Conservation (phyloP, 768 basidiomycete genomes). For the Trametopsis cervina region DNA sequence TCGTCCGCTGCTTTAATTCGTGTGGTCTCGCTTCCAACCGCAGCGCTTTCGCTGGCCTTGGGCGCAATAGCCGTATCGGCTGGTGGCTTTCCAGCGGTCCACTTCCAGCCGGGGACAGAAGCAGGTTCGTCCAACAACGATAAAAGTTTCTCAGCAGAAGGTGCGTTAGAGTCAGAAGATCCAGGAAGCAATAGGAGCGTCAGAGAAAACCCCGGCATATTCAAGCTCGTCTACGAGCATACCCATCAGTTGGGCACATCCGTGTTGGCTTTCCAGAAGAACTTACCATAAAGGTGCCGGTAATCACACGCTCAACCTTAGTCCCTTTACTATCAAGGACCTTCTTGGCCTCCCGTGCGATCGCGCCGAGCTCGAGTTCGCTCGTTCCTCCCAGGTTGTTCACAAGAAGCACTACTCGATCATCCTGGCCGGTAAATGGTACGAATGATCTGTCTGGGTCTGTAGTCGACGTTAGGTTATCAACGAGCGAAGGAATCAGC, state of each 20-base stretch:
- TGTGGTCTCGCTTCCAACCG: not conserved
- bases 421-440: constrained; percentile 57
- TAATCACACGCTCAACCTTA: constrained; percentile 52
- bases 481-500: constrained; percentile 64
- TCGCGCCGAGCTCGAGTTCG: constrained; percentile 70
- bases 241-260: not conserved
- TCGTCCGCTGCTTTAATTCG: constrained; percentile 35
- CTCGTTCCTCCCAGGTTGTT: constrained; percentile 88
- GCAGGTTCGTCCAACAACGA: constrained; percentile 59
- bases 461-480: constrained; percentile 59
- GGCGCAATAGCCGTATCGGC: constrained; percentile 10
- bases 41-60: constrained; percentile 1
- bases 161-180: constrained; percentile 29
- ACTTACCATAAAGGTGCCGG: constrained; percentile 82
- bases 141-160: constrained; percentile 40
- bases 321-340: constrained; percentile 52
- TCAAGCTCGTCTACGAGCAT: constrained; percentile 64
- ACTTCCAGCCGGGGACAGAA: constrained; percentile 81
- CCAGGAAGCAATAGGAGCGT: constrained; percentile 72
- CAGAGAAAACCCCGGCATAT: constrained; percentile 90
- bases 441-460: constrained; percentile 78
- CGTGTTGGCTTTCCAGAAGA: not conserved
- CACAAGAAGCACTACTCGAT: constrained; percentile 71
- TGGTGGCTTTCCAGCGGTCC: constrained; percentile 48
- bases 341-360: constrained; percentile 54